A percentile compares a stretch with the other conserved stretches of the same genome.
These are phyloP conservation scores for Boletellus emodensis DNA, from an alignment of 768 basidiomycete genomes.

Conservation along the genomic window DNA sequence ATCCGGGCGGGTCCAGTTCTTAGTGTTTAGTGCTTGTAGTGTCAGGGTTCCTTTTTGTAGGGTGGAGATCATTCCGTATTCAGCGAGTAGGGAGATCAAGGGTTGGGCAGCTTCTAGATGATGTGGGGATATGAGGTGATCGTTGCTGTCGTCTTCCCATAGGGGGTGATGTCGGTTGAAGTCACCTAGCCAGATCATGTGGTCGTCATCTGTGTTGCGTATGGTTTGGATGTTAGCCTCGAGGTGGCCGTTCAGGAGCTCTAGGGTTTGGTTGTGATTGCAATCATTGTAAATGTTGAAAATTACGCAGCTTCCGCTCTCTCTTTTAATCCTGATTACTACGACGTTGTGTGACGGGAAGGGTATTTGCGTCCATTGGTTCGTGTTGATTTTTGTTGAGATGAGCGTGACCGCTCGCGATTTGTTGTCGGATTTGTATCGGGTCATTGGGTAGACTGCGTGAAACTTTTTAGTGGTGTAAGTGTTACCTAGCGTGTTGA, in stretches of 20 bases:
- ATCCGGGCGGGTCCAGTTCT: slow-evolving; percentile 22
- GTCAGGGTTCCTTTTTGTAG: slow-evolving; percentile 36
- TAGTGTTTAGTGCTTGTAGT: slow-evolving; percentile 22
- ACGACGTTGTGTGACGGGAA: neutral
- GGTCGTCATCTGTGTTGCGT: no score
- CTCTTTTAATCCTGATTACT: neutral
- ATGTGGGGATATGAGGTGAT: slow-evolving; percentile 18
- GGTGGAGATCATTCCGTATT: slow-evolving; percentile 31
- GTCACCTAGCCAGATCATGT: slow-evolving; percentile 21
- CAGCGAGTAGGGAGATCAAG: neutral
- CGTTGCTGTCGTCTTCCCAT: slow-evolving; percentile 25
- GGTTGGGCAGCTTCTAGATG: slow-evolving; percentile 1
- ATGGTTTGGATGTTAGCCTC: no score
- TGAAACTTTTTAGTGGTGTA: slow-evolving; percentile 9
- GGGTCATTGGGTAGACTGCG: slow-evolving; percentile 18
- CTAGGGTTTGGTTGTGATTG: neutral
- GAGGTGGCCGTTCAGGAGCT: no score
- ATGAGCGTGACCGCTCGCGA: slow-evolving; percentile 3
- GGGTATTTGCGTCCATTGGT: slow-evolving; percentile 6
- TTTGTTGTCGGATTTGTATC: neutral
- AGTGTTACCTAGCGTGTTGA: slow-evolving; percentile 21
- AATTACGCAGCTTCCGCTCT: neutral
- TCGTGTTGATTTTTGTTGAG: neutral
- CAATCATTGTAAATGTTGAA: slow-evolving; percentile 12
- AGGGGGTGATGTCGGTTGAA: slow-evolving; percentile 34